Base-by-base conservation (phyloP, 305 asterid species). In the Fraxinus xanthoxyloides region DNA sequence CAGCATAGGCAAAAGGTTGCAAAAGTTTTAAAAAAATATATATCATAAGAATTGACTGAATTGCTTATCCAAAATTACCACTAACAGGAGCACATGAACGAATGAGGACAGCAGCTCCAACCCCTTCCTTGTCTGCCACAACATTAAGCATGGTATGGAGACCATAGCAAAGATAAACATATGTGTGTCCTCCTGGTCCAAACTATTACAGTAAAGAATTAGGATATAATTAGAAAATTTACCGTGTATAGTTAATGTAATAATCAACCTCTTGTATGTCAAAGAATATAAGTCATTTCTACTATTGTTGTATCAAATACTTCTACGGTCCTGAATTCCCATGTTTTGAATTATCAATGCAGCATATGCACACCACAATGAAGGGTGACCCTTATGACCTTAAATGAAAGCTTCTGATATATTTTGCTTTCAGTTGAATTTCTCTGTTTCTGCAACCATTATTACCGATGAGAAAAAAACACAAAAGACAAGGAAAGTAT, bases 131-230 rank as follows among this genome's bases (percentile, higher is more conserved):
- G 85, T 95, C 99, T 10, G 99, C 99, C 46, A 94, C 99, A 85
- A 94, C 90, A 88, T 95, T 95, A 78, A 95, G 94, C 98, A 95
- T 95, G 51, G 83, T 88, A 85, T 95, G 99, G 19, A 95, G 90
- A 73, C 99, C 99, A 63, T 95, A 95, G 83, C 99, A 95, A 36
- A 94, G 95, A 84, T 95, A 95, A 74, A 94, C 94, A 77, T 95
- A 95, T 3, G 99, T 93, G 89, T 94, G 95, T 43, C 99, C 99
- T 31, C 98, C 99, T 3, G 95, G 86, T 77, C 98, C 98, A 88
- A 95, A 95, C 99, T 95, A 86, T 82, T 21, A 28, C 56, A 10
- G 6, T 30, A 76, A 75, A 26, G 32, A 85, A 21, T 7, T 2
- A 85, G 51, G 40, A 81, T 51, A 31, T 70, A 6, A 1, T 59